Evolutionary conservation across 129 eudicot species (phyloP).

Genomic region (Arctium lappa): DNA sequence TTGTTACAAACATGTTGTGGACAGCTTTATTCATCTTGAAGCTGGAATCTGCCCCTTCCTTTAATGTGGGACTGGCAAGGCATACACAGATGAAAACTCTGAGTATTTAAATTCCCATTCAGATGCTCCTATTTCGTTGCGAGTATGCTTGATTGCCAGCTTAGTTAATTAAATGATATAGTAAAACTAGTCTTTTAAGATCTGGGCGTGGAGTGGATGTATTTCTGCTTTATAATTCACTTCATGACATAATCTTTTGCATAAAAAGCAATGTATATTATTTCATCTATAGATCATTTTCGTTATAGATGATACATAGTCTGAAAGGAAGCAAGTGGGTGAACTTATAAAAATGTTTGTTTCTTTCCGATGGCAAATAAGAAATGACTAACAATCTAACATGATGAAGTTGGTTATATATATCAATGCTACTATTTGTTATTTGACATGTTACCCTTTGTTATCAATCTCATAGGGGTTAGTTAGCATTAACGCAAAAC

Average conservation of each 20-base stretch:
- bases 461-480: conserved; percentile 41
- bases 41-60: too few relatives aligned
- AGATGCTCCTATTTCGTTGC: too few relatives aligned
- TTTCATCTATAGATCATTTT: not conserved
- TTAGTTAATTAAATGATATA: not conserved
- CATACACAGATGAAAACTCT: too few relatives aligned
- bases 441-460: not conserved
- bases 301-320: not conserved
- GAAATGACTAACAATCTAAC: too few relatives aligned
- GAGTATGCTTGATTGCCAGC: not conserved
- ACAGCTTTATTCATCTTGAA: too few relatives aligned
- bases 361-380: too few relatives aligned
- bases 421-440: too few relatives aligned
- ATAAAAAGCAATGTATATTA: not conserved
- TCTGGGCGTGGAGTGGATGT: not conserved
- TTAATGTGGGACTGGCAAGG: too few relatives aligned
- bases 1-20: too few relatives aligned
- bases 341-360: not conserved
- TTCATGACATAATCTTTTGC: not conserved
- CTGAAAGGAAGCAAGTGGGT: not conserved
- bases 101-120: too few relatives aligned
- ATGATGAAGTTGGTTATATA: too few relatives aligned
- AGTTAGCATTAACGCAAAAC: conserved; percentile 51
- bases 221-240: not conserved
- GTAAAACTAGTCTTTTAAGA: not conserved